Base-by-base conservation (phyloP, 805 yeast genomes). In the Ogataea trehalophila region DNA sequence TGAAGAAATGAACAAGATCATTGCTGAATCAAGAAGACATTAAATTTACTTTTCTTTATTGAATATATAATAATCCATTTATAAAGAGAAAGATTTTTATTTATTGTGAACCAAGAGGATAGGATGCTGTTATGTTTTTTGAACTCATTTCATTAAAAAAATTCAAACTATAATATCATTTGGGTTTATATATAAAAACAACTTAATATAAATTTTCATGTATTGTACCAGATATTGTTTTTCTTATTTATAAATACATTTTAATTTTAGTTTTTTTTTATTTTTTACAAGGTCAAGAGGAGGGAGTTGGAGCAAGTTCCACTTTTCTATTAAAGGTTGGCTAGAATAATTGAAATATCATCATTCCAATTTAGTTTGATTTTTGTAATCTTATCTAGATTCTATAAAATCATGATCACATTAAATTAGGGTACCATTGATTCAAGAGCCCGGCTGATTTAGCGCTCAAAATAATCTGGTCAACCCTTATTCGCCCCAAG, bases 11-110 rank as follows among this genome's bases (percentile, higher is more conserved):
- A 88, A 80, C 85, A 76, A 79, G 74, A 81, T 92, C 82, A 92
- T 92, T 76, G 87, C 96, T 74, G 96, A 91, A 78, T 81, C 97
- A 67, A 91, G 97, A 85, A 87, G 88, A 82, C 94, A 86, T 74
- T 85, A 84, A 76, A 60, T 59, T 40, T 46, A 15, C 15, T 29
- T 39, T n/a, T 8, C n/a, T 23, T 7, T 22, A 38, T 26, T 31
- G 15, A 38, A 37, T 45, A 23, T 22, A 16, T n/a, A 37, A 44
- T 26, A 17, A 9, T 42, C 33, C 17, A 39, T 33, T 41, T 33
- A 41, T 41, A 33, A 34, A 17, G 43, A 41, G 23, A 31, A 41
- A 18, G 37, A n/a, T 26, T 26, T 26, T 26, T 26, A 26, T 26
- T 26, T 26, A 26, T 26, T 26, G 31, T 26, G 31, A 26, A 26